These are phyloP conservation scores for Primulina huaijiensis DNA, from an alignment of 257 asterid genomes.

Conservation along the genomic window DNA sequence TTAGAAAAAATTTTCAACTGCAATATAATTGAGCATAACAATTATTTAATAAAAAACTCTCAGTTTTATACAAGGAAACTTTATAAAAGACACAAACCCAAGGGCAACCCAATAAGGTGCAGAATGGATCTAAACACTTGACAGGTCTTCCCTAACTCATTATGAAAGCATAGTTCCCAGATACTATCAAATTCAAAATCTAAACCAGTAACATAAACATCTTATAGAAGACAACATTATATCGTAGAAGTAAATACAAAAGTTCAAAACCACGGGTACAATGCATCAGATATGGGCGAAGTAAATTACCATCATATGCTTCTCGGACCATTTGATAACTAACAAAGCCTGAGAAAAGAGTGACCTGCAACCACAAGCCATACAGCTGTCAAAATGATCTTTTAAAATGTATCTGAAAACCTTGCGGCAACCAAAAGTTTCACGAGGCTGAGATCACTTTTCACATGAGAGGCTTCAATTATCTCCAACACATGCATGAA, in stretches of 20 bases:
- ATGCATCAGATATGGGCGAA: background rate
- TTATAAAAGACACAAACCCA: background rate
- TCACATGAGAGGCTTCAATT: background rate
- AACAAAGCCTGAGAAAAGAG: slow-evolving; percentile 95
- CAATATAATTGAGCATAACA: slow-evolving; percentile 8
- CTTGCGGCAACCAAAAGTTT: background rate
- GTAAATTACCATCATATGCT: slow-evolving; percentile 81
- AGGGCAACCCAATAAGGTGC: background rate
- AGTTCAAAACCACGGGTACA: background rate
- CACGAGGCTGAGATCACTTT: background rate
- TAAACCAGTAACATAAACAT: background rate
- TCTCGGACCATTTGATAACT: slow-evolving; percentile 98
- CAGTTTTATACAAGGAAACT: background rate
- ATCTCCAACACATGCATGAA: background rate
- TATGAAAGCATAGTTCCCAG: background rate
- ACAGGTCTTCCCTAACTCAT: background rate
- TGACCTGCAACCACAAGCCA: slow-evolving; percentile 53
- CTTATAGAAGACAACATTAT: background rate
- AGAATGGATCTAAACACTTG: background rate
- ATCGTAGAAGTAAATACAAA: background rate
- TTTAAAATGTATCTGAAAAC: background rate
- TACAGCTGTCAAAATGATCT: slow-evolving; percentile 21
- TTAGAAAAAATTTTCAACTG: background rate
- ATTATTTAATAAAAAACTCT: background rate
- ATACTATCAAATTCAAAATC: background rate